Evolutionary conservation across 2,329 filamentous ascomycete genomes (phyloP), one percentile per base, ranked within the genome.

Genomic region (Emergomyces pasteurianus): DNA sequence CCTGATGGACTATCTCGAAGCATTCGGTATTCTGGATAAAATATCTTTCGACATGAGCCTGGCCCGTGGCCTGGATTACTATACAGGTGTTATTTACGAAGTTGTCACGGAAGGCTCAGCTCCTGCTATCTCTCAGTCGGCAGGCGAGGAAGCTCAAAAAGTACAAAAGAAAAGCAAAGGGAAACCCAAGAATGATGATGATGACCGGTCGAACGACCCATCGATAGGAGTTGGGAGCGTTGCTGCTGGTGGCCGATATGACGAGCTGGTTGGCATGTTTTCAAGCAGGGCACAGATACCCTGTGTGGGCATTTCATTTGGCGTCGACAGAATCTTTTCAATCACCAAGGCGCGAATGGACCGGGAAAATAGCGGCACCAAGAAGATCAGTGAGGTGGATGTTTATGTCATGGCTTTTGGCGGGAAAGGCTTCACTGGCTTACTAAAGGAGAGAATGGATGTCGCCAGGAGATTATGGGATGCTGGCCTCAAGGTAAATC

Each of bases 331-430:
- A 67, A 96, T 97, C 70, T 96, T 95, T 77, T 90, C 88, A 67
- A 92, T 96, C 70, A 90, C 87, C 65, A 92, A 95, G 74, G 86
- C 89, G 14, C 82, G 86, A 56, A 81, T 90, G 72, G 84, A 83
- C 63, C 83, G 81, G 42, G 74, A 78, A 61, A 80, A 82, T 68
- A 81, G 78, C 60, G 74, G 76, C n/a, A 74, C 80, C 23, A 67
- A 76, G 36, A 77, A 88, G 64, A 80, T 81, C 65, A 90, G 86
- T 69, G 88, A 94, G 67, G 87, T 92, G 2, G 92, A 97, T 70
- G 91, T 92, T 53, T 96, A 86, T 75, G 88, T 97, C 69, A 97
- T 97, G 91, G 91, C 91, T 0, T 91, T 96, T 70, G 92, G 90
- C 59, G 88, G 89, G 59, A 92, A 92, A 75, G 88, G 86, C 23